Base-by-base conservation (phyloP, 805 yeast genomes). In the Huiozyma naganishii region DNA sequence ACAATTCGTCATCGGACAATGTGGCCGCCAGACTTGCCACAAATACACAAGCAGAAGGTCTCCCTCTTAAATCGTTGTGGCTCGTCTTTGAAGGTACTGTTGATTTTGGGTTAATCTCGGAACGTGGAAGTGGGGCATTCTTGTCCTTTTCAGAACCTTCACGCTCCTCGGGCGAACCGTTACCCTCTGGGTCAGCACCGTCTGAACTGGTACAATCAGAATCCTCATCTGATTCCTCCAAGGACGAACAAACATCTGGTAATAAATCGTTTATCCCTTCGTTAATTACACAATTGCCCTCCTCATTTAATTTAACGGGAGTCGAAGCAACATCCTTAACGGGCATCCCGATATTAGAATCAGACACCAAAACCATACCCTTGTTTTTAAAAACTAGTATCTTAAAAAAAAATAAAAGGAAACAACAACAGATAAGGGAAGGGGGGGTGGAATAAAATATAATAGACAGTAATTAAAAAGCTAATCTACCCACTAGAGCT, bases 1-100 rank as follows among this genome's bases (percentile, higher is more conserved):
- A 75, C 44, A 88, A 69, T 39, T 80, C 44, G 57, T 83, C 89
- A 61, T 88, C 95, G 4, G 80, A 59, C 41, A 72, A 64, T 36
- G 68, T 63, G 0, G 89, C 72, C 6, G 85, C 73, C 42, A 87
- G 73, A 60, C 90, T 79, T 28, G 95, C 95, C 44, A 86, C 95
- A 67, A 87, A 86, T 2, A 86, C 83, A 62, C 95, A 85, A 1
- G 94, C 78, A 0, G 95, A 80, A 11, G 95, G 95, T 39, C 83
- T 71, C 6, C 83, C 85, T 36, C 73, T 65, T 41, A 61, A 58
- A 35, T 53, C 48, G 10, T 37, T 32, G 10, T 32, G 34, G 10
- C 4, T 4, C 34, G n/a, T 17, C 23, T 17, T 17, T 17, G 23
- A 17, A 3, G 23, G 23, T 41, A n/a, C 6, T 5, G 17, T 37